Base-by-base conservation (phyloP, 352 stramenopile genomes). In the Phytophthora citricola region DNA sequence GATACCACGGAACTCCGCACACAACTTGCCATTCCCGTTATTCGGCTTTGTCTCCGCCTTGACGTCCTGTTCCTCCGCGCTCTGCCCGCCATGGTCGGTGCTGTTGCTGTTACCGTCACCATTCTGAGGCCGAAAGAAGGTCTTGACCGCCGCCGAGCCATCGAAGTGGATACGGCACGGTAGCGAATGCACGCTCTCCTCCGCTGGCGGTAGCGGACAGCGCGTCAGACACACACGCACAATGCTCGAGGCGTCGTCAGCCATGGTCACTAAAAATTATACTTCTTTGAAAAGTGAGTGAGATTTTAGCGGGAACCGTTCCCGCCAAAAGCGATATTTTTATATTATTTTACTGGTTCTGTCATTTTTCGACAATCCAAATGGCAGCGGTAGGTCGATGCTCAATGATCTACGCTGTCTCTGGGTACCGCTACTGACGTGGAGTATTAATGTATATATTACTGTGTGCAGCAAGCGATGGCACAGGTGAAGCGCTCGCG, bases 81-180 rank as follows among this genome's bases (percentile, higher is more conserved):
- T 27, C 3, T 34, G 34, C 32, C 63, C 45, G 31, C 61, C 47
- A 60, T 63, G 54, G 49, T 76, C 41, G 4, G 49, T 69, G 38
- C 63, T 58, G 56, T 72, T 77, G 65, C 61, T 75, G 54, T 62
- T 69, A 38, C 46, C n/a, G 34, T 51, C 56, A 15, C 31, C 48
- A 31, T n/a, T 66, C 51, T 75, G 50, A 29, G 78, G 83, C 11
- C 55, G 79, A 69, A 95, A 95, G 58, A 91, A 93, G 44, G 73
- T 90, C 71, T 91, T 89, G 40, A 95, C 80, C 1, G 79, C 48
- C 3, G 87, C 87, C 7, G 66, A 49, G 2, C 87, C 87, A 61
- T 93, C 71, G 56, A 81, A 78, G 55, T 92, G 75, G 46, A 95
- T 87, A 39, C 79, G 80, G 40, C 87, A 95, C 15, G 87, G 87